Evolutionary conservation across 2,329 filamentous ascomycete genomes (phyloP).

Genomic region (Phaeoacremonium minimum): DNA sequence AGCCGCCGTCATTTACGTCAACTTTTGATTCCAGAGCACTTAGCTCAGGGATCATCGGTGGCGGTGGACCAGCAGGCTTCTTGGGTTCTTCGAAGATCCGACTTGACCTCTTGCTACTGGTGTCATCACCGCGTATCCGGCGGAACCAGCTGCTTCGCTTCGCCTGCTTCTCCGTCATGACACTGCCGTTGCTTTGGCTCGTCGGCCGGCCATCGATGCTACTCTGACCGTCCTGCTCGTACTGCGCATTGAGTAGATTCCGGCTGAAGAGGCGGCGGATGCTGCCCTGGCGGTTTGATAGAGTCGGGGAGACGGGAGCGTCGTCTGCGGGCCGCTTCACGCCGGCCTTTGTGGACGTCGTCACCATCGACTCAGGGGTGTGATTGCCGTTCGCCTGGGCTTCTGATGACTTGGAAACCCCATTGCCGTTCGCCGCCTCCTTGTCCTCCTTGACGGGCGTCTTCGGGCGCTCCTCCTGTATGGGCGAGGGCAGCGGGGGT

Average conservation of each 20-base stretch:
- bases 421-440: conserved; percentile 12
- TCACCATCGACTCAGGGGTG: conserved; percentile 16
- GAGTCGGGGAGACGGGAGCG: conserved; percentile 45
- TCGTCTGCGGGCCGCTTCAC: conserved; percentile 48
- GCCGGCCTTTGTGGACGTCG: conserved; percentile 25
- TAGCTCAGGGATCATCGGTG: conserved; percentile 58
- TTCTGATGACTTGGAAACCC: too few species aligned
- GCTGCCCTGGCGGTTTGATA: conserved; percentile 48
- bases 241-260: conserved; percentile 48
- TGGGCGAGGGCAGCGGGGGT: conserved; percentile 51
- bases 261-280: conserved; percentile 55
- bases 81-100: conserved; percentile 27
- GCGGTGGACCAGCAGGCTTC: conserved; percentile 44
- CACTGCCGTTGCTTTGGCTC: conserved; percentile 45
- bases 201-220: conserved; percentile 32
- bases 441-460: conserved; percentile 15
- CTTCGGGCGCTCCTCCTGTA: conserved; percentile 40
- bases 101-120: conserved; percentile 34
- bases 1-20: conserved; percentile 36
- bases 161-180: conserved; percentile 47
- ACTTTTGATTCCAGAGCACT: conserved; percentile 45
- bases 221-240: conserved; percentile 32
- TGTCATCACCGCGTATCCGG: conserved; percentile 38
- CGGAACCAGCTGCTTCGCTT: conserved; percentile 58
- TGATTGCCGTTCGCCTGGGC: conserved; percentile 34